Evolutionary conservation across 2,329 filamentous ascomycete genomes (phyloP), one percentile per base, ranked within the genome.

Genomic region (Phaeosphaeriaceae sp.): DNA sequence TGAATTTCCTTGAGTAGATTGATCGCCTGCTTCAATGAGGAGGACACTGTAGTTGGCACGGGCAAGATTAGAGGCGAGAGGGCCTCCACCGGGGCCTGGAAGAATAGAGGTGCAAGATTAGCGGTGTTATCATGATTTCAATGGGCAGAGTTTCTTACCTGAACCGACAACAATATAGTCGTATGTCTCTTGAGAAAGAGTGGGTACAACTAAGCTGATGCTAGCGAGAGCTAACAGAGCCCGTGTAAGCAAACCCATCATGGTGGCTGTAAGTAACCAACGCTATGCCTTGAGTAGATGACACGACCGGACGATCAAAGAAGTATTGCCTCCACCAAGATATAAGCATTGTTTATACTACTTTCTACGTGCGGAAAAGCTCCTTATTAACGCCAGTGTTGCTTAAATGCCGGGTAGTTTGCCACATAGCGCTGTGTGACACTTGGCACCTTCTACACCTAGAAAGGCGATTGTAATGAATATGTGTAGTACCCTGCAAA

Each of bases 121-220:
- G 35, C 35, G 12, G 9, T 7, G 17, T 6, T 17, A 16, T 5
- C 4, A 5, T 18, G 18, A 7, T 18, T 11, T 18, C 12, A 17
- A 20, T n/a, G 13, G 35, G 18, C 6, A 11, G 2, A 21, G 4
- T 18, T 18, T 37, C 35, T n/a, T 18, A 37, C 35, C 62, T 3
- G 81, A 82, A 6, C 83, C 83, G 26, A 86, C 81, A 9, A 86
- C 77, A 32, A 86, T 74, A 68, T 84, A 86, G 51, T 87, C 83
- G 60, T 86, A 86, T 9, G 46, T 49, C 23, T 65, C 60, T 37
- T 56, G 51, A n/a, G 53, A 43, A 12, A 53, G 2, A 13, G 40
- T 30, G 3, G 46, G 41, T 9, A 17, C 15, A 15, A 53, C 13
- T 18, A 60, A 16, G 13, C 46, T 29, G 1, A 45, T 33, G 29